Evolutionary conservation across 371 early-diverging fungal genomes (phyloP).

Genomic region (Apophysomyces variabilis): DNA sequence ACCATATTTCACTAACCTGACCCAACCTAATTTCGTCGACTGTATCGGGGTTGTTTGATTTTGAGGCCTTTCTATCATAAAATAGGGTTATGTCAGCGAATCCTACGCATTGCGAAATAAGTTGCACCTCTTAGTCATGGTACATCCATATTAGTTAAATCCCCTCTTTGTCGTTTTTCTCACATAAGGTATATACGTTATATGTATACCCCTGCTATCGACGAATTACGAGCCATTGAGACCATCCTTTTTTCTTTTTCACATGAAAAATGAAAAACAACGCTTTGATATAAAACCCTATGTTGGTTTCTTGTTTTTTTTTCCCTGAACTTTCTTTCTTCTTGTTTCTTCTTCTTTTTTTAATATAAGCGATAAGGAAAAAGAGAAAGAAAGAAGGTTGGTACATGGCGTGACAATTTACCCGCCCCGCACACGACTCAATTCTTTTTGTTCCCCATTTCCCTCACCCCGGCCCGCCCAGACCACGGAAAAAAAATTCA

Average conservation of each 20-base stretch:
- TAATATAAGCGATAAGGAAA: slow-evolving; percentile 4
- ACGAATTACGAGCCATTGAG: neutral
- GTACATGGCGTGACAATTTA: neutral
- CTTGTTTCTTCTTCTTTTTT: neutral
- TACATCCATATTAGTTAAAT: too few species aligned
- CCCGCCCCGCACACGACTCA: too few species aligned
- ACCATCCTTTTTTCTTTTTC: neutral
- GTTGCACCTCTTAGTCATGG: too few species aligned
- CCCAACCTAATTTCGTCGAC: too few species aligned
- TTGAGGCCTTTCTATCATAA: too few species aligned
- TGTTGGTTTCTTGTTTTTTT: neutral
- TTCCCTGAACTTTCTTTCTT: slow-evolving; percentile 3
- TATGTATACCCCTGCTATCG: neutral
- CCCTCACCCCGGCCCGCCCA: slow-evolving; percentile 11
- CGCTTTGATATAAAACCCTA: neutral
- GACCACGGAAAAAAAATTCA: slow-evolving; percentile 9
- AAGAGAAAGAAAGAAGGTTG: neutral
- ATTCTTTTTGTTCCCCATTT: too few species aligned
- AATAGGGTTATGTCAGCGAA: too few species aligned
- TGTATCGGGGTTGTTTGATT: too few species aligned
- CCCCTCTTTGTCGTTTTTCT: too few species aligned
- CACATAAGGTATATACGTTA: too few species aligned
- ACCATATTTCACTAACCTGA: too few species aligned
- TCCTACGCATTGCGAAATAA: too few species aligned
- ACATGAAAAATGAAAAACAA: neutral